phyloP scores from a whole-genome alignment of 2,329 filamentous ascomycete genomes.

The Fusarium sp. region DNA sequence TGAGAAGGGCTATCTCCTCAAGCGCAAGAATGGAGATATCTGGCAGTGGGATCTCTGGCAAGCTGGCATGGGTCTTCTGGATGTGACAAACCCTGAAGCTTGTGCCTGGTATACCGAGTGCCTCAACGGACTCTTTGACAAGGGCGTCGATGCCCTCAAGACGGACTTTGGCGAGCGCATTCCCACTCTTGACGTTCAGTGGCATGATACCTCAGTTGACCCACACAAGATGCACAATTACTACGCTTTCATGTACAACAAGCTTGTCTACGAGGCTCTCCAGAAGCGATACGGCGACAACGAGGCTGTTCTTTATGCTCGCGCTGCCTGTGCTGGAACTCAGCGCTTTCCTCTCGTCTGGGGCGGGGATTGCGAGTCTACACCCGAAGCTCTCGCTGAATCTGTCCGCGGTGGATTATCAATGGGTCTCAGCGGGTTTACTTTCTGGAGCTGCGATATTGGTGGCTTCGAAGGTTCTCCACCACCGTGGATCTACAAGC shows the following conservation, averaged over 20 bases:
- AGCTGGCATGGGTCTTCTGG: constrained; percentile 78
- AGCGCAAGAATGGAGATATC: constrained; percentile 73
- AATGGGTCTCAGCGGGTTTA: constrained; percentile 71
- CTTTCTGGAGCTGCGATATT: constrained; percentile 77
- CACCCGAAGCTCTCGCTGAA: constrained; percentile 77
- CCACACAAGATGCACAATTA: constrained; percentile 79
- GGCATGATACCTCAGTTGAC: constrained; percentile 68
- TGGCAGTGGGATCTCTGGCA: constrained; percentile 85
- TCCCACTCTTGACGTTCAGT: constrained; percentile 71
- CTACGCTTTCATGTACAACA: constrained; percentile 79
- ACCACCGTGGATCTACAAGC: constrained; percentile 76
- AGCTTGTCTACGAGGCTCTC: constrained; percentile 73
- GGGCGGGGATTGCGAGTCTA: constrained; percentile 81
- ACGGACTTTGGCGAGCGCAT: constrained; percentile 81
- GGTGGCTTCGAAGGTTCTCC: constrained; percentile 77
- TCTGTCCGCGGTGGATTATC: constrained; percentile 72
- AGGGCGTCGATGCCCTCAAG: constrained; percentile 77
- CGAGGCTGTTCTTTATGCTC: constrained; percentile 72
- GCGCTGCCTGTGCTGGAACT: constrained; percentile 72
- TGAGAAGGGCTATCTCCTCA: constrained; percentile 74
- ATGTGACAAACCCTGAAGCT: constrained; percentile 78
- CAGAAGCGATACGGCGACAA: constrained; percentile 60
- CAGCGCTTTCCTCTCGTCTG: constrained; percentile 77
- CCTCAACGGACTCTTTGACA: constrained; percentile 71
- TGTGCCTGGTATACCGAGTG: constrained; percentile 71